These are phyloP conservation scores for Sphagnum contortum DNA, from an alignment of 225 moss, liverwort and hornwort genomes.

Conservation along the genomic window DNA sequence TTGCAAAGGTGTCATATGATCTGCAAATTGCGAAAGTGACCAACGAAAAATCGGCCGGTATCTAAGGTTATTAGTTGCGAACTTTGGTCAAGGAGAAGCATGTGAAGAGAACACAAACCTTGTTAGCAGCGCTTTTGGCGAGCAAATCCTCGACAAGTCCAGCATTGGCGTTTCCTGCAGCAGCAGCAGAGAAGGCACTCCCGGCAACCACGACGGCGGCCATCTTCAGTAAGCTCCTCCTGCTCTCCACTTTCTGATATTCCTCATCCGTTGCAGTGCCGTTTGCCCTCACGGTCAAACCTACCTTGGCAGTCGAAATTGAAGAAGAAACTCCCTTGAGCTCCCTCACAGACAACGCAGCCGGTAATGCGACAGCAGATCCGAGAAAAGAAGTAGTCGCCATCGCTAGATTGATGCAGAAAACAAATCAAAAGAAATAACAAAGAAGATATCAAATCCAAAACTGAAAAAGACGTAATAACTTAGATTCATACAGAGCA, in stretches of 20 bases:
- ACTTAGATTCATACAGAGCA: too few relatives aligned
- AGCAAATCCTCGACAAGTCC: slow-evolving; percentile 30
- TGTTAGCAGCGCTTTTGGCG: slow-evolving; percentile 33
- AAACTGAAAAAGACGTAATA: too few relatives aligned
- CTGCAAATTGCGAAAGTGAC: too few relatives aligned
- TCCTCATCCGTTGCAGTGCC: slow-evolving; percentile 1
- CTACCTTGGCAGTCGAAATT: slow-evolving; percentile 10
- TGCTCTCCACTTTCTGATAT: slow-evolving; percentile 17
- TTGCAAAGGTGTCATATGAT: too few relatives aligned
- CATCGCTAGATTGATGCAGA: slow-evolving; percentile 10
- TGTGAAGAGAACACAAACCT: slow-evolving; percentile 13
- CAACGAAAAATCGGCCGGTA: too few relatives aligned
- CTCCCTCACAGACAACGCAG: slow-evolving; percentile 36
- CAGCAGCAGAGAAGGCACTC: slow-evolving; percentile 23
- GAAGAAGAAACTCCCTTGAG: slow-evolving; percentile 16
- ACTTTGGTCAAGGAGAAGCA: too few relatives aligned
- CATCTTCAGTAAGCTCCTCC: slow-evolving; percentile 33
- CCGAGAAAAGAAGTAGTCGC: slow-evolving; percentile 23
- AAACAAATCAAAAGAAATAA: too few relatives aligned
- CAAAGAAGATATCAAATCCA: too few relatives aligned
- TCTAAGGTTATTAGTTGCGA: too few relatives aligned
- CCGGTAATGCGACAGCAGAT: slow-evolving; percentile 25
- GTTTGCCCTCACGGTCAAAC: slow-evolving; percentile 25
- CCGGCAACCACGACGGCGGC: slow-evolving; percentile 30
- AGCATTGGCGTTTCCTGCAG: slow-evolving; percentile 30